Evolutionary conservation across 192 early-diverging fungal species (phyloP), one percentile per base, ranked within the genome.

Genomic region (Entrophospora sp.): DNA sequence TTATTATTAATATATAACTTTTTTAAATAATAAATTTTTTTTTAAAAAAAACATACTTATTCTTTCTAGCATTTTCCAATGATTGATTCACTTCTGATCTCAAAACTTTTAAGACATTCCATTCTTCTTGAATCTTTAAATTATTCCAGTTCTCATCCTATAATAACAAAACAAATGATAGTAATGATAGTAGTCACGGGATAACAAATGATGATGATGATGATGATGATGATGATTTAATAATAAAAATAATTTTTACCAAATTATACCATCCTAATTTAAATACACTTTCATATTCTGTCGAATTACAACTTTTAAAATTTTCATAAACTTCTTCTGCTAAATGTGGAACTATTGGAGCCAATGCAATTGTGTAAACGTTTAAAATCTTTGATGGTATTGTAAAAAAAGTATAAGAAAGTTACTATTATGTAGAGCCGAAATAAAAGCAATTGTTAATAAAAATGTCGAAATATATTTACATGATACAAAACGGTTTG

Each of bases 241-340:
- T n/a, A n/a, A n/a, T n/a, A n/a, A n/a, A n/a, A n/a, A n/a, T n/a
- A n/a, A n/a, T n/a, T n/a, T n/a, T n/a, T 69, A 64, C 75, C n/a
- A 73, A 62, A 64, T 76, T 61, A 64, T 81, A 73, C 87, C 85
- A 89, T 14, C 77, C 70, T 13, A 77, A 71, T 59, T 82, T 79
- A 64, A 88, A 89, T 42, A 89, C 77, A 56, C 37, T 79, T 61
- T 70, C 73, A 55, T 49, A 82, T 73, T 36, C 66, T n/a, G 5
- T 57, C 45, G 30, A 68, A 58, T 67, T 75, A 69, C 67, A 70
- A 3, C 56, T 66, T 25, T 72, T 77, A 65, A 71, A 79, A 60
- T 88, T 78, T 60, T 85, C 85, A 73, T 87, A 89, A 42, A 88
- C 81, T 49, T 91, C 90, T 53, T 90, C 90, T 1, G 81, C 86